Conservation (phyloP, 768 basidiomycete species). For the Rhizopogon vinicolor region DNA sequence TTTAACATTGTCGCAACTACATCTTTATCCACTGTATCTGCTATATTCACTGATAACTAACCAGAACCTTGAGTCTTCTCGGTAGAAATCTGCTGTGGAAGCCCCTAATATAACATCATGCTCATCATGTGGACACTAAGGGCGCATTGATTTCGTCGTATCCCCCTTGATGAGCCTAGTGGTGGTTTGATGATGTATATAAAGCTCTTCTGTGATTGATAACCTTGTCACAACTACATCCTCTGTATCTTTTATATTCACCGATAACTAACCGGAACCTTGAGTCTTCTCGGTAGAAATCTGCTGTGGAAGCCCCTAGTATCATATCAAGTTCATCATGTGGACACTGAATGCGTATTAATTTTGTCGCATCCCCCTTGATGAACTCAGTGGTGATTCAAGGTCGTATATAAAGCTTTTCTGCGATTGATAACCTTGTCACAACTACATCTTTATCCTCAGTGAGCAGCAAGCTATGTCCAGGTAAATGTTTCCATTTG, state of each 20-base stretch:
- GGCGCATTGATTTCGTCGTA: neutral
- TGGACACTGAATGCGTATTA: neutral
- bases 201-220: no score
- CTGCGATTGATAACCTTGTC: neutral
- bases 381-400: neutral
- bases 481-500: neutral
- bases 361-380: neutral
- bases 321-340: neutral
- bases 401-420: neutral
- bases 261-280: no score
- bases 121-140: neutral
- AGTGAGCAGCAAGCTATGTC: neutral
- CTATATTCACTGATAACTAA: no score
- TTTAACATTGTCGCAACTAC: neutral
- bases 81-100: neutral
- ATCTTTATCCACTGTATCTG: no score
- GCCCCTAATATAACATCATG: neutral
- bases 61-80: no score
- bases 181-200: no score
- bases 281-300: no score
- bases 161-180: no score
- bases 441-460: neutral
- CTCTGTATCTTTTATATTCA: no score
- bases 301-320: neutral
- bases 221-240: no score